Evolutionary conservation across 2,329 filamentous ascomycete genomes (phyloP), one percentile per base, ranked within the genome.

Genomic region (Colletotrichum sp.): DNA sequence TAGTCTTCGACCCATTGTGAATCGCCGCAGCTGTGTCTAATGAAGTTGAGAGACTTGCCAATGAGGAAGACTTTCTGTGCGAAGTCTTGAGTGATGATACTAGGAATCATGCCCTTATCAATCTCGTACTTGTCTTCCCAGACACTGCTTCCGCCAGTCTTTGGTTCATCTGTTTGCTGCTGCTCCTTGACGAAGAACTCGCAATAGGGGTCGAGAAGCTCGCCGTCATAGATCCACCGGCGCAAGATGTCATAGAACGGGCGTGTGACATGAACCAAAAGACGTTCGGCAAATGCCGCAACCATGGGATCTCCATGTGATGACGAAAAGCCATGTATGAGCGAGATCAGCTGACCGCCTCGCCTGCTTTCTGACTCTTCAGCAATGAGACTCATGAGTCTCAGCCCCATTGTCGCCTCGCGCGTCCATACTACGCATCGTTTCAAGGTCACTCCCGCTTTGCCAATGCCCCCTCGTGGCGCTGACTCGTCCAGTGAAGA

Each of bases 101-200:
- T 96, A 0, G 97, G 97, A 28, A 98, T 93, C 94, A 98, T 97
- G 64, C 91, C 90, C 75, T 94, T 90, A 79, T 95, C 93, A 52
- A 98, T 89, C 81, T 95, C 94, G 86, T 98, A 99, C 83, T 99
- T 99, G 85, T 98, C 96, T 84, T 99, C 96, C 97, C 97, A 99
- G 3, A 99, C 96, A 79, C 96, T 98, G 49, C 94, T 96, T 24
- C 71, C 75, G n/a, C 77, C 77, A 83, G 78, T 86, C 80, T 79
- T 81, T 73, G 72, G 80, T 66, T 84, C 82, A 34, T 88, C 85
- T 62, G 86, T 85, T 7, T 91, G 89, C 69, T 93, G 91, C 79
- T 96, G 95, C 83, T 98, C 95, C 24, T 93, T 93, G 24, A 99
- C 96, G 81, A 99, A 99, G 85, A 99, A 99, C 82, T 99, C 97